Base-by-base conservation (phyloP, 1,284 basidiomycete species). In the Stereum hirsutum region DNA sequence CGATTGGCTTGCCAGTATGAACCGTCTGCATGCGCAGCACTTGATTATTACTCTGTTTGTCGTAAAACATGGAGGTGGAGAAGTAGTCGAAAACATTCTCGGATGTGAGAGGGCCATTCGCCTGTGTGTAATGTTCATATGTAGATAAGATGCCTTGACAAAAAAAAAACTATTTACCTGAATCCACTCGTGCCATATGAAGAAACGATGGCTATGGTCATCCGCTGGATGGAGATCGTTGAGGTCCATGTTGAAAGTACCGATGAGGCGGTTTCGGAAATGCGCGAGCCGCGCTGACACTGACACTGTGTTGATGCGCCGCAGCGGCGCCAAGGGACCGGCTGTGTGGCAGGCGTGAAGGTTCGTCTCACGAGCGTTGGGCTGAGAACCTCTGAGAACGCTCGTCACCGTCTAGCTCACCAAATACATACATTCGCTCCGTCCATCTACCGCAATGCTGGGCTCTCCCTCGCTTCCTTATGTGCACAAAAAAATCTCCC, bases 31-130 rank as follows among this genome's bases (percentile, higher is more conserved):
- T 92, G 53, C 87, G 80, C 36, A 92, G 65, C 23, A 87, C 79
- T 56, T 90, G 85, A 58, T 92, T 92, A 60, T 85, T 91, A 60
- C 87, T 89, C 61, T 87, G 80, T 58, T 88, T 87, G 64, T 92
- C 89, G 59, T 89, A 92, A 66, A 90, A 90, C 78, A 89, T 89
- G 14, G 86, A 89, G 1, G 76, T 75, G 14, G 81, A 69, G 57
- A 92, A 92, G 64, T 91, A 92, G 44, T 90, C 86, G 50, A 91
- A 81, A 33, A 87, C 86, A 56, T 86, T 89, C 48, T 82, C 75
- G 11, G 70, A 60, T 3, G 80, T 81, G 50, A 89, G 69, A 7
- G 81, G 81, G 12, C 86, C 86, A 52, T 86, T 77, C 19, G 80
- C 85, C 77, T 84, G 60, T 35, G 43, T 42, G 28, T 19, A 46